Percentiles rank a stretch among this genome's conserved stretches.
Evolutionary conservation across 2,329 filamentous ascomycete genomes (phyloP).

Genomic region (Aspergillus persii): DNA sequence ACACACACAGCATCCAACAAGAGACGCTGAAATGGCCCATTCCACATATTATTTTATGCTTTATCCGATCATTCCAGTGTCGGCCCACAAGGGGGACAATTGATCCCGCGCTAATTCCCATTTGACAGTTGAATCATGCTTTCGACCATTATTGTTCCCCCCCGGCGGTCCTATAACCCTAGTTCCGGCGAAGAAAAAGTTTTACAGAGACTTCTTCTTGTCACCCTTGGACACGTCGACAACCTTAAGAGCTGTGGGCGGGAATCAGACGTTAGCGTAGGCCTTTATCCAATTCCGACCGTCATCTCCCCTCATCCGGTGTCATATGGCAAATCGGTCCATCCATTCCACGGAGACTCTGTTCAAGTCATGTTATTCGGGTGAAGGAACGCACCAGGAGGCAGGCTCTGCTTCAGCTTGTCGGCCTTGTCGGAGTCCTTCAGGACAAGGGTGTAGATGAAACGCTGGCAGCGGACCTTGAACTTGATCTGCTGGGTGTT

Average conservation of each 20-base stretch:
- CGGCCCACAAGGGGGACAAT: conserved; percentile 30
- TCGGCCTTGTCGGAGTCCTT: conserved; percentile 99
- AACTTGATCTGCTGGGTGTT: conserved; percentile 95
- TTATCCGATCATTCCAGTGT: conserved; percentile 24
- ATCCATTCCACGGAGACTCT: neutral
- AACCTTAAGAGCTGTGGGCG: conserved; percentile 42
- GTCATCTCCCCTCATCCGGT: neutral
- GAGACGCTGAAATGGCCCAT: conserved; percentile 28
- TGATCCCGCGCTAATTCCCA: conserved; percentile 23
- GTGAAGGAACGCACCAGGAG: conserved; percentile 72
- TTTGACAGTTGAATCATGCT: conserved; percentile 30
- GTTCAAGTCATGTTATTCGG: neutral
- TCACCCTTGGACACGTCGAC: conserved; percentile 45
- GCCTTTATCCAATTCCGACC: neutral
- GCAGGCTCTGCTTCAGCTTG: conserved; percentile 99
- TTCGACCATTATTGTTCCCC: conserved; percentile 21
- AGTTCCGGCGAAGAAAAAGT: conserved; percentile 25
- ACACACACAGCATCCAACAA: conserved; percentile 22
- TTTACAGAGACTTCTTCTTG: conserved; percentile 48
- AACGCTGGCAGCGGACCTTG: conserved; percentile 98
- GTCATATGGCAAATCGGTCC: neutral
- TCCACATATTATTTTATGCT: conserved; percentile 3
- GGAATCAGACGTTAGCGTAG: neutral
- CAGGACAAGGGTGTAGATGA: conserved; percentile 97
- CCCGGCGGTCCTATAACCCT: conserved; percentile 23